Conservation (phyloP, 2,329 filamentous ascomycete genomes). For the Canariomyces notabilis region DNA sequence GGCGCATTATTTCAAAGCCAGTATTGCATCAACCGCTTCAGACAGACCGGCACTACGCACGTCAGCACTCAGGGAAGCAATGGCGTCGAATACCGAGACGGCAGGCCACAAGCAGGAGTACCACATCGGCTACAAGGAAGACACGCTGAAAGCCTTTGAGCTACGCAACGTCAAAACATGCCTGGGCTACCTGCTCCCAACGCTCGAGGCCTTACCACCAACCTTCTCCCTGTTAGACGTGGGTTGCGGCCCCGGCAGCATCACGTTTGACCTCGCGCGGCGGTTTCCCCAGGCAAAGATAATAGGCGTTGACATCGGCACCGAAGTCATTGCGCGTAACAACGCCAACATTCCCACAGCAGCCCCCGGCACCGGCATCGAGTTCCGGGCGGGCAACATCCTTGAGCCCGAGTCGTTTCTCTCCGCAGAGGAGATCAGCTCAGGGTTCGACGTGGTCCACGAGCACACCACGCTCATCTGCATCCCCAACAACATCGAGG, state of each 20-base stretch:
- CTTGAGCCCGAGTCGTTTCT: slow-evolving; percentile 7
- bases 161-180: slow-evolving; percentile 9
- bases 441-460: slow-evolving; percentile 11
- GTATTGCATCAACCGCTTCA: too few species aligned
- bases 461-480: slow-evolving; percentile 10
- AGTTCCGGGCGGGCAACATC: slow-evolving; percentile 10
- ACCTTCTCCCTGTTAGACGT: slow-evolving; percentile 9
- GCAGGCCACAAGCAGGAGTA: slow-evolving; percentile 1
- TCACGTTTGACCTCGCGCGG: slow-evolving; percentile 10
- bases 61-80: not conserved
- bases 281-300: slow-evolving; percentile 10
- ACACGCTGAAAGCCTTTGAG: slow-evolving; percentile 12
- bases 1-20: too few species aligned
- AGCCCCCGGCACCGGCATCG: slow-evolving; percentile 3
- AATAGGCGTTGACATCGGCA: slow-evolving; percentile 6
- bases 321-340: slow-evolving; percentile 3
- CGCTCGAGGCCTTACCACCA: slow-evolving; percentile 5
- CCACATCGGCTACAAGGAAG: slow-evolving; percentile 14
- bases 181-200: slow-evolving; percentile 9
- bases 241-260: slow-evolving; percentile 11
- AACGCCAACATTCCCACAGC: slow-evolving; percentile 6
- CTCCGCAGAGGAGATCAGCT: not conserved
- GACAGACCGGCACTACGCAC: too few species aligned
- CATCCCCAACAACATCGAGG: slow-evolving; percentile 12
- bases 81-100: not conserved